Percentiles rank a stretch among this genome's conserved stretches.
Evolutionary conservation across 129 eudicot species (phyloP).

Genomic region (Apium graveolens): DNA sequence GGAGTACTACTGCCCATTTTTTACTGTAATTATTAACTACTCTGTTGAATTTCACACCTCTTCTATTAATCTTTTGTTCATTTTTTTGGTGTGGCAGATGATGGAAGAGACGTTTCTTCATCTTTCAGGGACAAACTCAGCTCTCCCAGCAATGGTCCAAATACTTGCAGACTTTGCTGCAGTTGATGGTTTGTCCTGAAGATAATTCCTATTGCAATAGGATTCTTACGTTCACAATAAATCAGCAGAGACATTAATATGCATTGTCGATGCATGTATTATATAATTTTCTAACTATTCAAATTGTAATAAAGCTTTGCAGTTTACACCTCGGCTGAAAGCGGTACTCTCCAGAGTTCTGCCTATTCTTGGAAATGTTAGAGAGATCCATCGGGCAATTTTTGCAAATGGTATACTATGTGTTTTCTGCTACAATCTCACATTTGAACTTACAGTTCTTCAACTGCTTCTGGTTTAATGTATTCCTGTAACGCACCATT

Average conservation of each 20-base stretch:
- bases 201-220: constrained; percentile 11
- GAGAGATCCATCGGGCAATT: constrained; percentile 77
- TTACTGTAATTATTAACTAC: constrained; percentile 10
- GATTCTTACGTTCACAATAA: constrained; percentile 11
- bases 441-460: not conserved
- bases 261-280: constrained; percentile 15
- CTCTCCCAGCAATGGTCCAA: constrained; percentile 96
- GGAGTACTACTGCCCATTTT: not conserved
- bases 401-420: constrained; percentile 73
- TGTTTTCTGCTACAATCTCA: constrained; percentile 13
- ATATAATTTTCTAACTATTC: constrained; percentile 16
- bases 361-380: constrained; percentile 88
- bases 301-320: constrained; percentile 51
- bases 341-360: constrained; percentile 84
- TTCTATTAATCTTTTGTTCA: not conserved
- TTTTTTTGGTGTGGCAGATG: constrained; percentile 44
- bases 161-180: constrained; percentile 90
- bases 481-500: not conserved
- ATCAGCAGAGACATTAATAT: constrained; percentile 3
- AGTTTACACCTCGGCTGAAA: constrained; percentile 92
- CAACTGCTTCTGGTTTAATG: not conserved
- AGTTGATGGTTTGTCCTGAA: constrained; percentile 58
- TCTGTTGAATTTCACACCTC: not conserved
- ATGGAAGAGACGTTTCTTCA: constrained; percentile 89
- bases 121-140: constrained; percentile 72